Evolutionary conservation across 2,329 filamentous ascomycete genomes (phyloP), one percentile per base, ranked within the genome.

Genomic region (Sporothrix euskadiensis): DNA sequence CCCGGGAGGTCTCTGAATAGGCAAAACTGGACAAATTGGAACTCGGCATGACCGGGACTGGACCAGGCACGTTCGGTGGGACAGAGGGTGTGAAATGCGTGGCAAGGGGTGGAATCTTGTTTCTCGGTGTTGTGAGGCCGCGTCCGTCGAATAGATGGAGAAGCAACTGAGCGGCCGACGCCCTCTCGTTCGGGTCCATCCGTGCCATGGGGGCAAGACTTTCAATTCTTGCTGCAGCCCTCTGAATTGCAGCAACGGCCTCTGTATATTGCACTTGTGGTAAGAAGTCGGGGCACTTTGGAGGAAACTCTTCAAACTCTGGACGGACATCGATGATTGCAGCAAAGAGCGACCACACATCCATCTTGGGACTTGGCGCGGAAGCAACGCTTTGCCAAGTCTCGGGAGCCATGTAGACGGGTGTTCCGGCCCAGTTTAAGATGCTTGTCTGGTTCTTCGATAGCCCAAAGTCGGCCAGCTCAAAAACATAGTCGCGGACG

Each of bases 261-360:
- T 3, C 52, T 56, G n/a, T 10, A 12, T 56, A 16, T 5, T 4
- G 52, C 52, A 19, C 52, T 56, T 10, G 26, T 16, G 35, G n/a
- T 26, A 39, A 8, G 19, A 39, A 61, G 16, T n/a, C 41, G 9
- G 41, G 19, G 52, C 52, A n/a, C 3, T 26, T 56, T 6, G 52
- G 52, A 12, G 49, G 52, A 19, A 56, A 56, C 41, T 47, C 41
- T 56, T 7, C 10, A 1, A 49, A 19, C 1, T 19, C 8, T 9
- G 65, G 30, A 14, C 35, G 65, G 1, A 69, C 9, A 6, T 69
- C 39, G 44, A 69, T 52, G 26, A 69, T 22, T 6, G 65, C 54
- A 4, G 47, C 47, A 26, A 69, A 69, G 9, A 69, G 65, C n/a
- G 65, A 69, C 65, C 65, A 69, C 1, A 69, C 26, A 35, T 69